Evolutionary conservation across 148 eudicot genomes (phyloP).

Genomic region (Vaccinium corymbosum): DNA sequence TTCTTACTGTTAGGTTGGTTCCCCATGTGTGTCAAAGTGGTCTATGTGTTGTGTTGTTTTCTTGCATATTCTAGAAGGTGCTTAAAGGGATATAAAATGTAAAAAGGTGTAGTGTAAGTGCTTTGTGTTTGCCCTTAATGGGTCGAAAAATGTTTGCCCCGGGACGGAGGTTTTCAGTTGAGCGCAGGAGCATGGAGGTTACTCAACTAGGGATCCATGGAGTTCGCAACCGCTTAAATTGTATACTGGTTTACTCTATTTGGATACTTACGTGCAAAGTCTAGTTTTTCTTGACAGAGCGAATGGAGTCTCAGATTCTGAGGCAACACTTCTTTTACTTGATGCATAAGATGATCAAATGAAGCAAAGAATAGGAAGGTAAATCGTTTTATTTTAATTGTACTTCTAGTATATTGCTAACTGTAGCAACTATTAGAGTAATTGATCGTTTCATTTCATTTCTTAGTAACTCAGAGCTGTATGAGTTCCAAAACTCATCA

Average conservation of each 20-base stretch:
- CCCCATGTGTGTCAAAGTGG: too few species aligned
- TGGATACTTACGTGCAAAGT: conserved; percentile 21
- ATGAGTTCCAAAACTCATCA: neutral
- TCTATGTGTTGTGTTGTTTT: too few species aligned
- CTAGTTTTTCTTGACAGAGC: conserved; percentile 16
- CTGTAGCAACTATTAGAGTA: neutral
- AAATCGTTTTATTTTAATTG: neutral
- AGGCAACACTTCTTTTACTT: neutral
- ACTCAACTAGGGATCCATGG: conserved; percentile 15
- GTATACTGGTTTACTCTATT: conserved; percentile 1
- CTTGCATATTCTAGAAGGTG: too few species aligned
- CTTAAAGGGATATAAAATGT: too few species aligned
- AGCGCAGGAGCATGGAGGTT: too few species aligned
- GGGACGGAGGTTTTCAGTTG: too few species aligned
- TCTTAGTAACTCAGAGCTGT: neutral
- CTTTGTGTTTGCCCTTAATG: too few species aligned
- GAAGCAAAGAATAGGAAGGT: neutral
- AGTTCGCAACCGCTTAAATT: neutral
- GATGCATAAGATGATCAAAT: neutral
- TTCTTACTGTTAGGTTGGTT: neutral
- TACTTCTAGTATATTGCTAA: neutral
- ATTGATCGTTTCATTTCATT: neutral
- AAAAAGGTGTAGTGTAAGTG: too few species aligned
- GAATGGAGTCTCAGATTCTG: neutral
- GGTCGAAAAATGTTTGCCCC: too few species aligned